Base-by-base conservation (phyloP, 345 rosid species). In the Linum usitatissimum region DNA sequence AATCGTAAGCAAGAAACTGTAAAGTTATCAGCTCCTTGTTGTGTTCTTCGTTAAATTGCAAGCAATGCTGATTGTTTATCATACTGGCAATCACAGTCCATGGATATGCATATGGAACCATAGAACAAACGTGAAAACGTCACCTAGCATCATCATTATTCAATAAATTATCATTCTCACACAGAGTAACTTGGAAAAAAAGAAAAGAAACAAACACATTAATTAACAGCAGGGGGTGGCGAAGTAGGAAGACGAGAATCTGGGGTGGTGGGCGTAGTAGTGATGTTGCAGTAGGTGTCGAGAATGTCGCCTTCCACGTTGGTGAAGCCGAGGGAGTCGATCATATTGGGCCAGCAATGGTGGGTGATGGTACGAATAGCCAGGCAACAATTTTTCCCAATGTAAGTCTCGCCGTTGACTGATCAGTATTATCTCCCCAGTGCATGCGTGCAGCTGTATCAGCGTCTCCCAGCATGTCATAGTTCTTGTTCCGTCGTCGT, bases 1-100 rank as follows among this genome's bases (percentile, higher is more conserved):
- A 80, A 69, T 86, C 89, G 72, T 53, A 42, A 7, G 51, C 51
- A 34, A 34, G 3, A 34, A 34, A 34, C 38, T 34, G 38, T 34
- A 34, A 34, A 5, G 38, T 34, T 34, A 34, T 7, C 8, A 34
- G 38, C 38, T 23, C 28, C 28, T 23, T 1, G 1, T 2, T 23
- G 2, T 0, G 28, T 23, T 23, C n/a, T n/a, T n/a, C n/a, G 28
- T 23, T 2, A 23, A 23, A 23, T 23, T 23, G 28, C 28, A 23
- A 23, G 28, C 28, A 23, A 23, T 23, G 28, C 28, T 23, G 28
- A 23, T 23, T 23, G 1, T 23, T 34, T 34, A 34, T 34, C 38
- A 34, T 34, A 34, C 38, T 34, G 38, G 4, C 5, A 34, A 34
- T 3, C 28, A 23, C 2, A 2, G 28, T 34, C 38, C 28, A 23